Percentiles rank a stretch among this genome's conserved stretches.
phyloP scores from a whole-genome alignment of 768 basidiomycete species.

The Rhizopogon sp. region DNA sequence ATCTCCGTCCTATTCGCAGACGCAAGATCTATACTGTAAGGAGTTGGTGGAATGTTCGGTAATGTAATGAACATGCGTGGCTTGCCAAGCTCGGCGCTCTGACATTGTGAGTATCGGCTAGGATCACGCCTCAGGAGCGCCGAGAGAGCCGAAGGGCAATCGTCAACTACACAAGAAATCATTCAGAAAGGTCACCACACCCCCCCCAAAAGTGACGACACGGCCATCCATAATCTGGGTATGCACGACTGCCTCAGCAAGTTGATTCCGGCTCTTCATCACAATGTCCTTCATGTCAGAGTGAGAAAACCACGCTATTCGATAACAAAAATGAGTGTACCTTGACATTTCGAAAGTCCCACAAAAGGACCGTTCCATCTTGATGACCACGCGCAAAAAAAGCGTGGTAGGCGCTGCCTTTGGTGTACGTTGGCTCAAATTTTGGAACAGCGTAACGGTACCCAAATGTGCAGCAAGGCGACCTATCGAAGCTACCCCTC shows the following conservation, averaged over 20 bases:
- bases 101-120: not conserved
- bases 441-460: conserved; percentile 24
- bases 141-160: not conserved
- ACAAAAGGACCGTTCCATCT: conserved; percentile 39
- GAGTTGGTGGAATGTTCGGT: not conserved
- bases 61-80: not conserved
- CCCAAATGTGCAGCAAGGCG: conserved; percentile 42
- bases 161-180: conserved; percentile 19
- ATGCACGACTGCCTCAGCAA: conserved; percentile 33
- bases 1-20: conserved; percentile 1
- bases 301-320: conserved; percentile 14
- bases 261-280: conserved; percentile 26
- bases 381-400: conserved; percentile 43
- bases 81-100: not conserved
- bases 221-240: conserved; percentile 34
- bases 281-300: conserved; percentile 29
- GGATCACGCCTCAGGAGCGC: not conserved
- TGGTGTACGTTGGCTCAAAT: conserved; percentile 23
- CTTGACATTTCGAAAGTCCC: conserved; percentile 47
- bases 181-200: conserved; percentile 34
- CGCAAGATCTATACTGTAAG: not conserved
- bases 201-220: conserved; percentile 36
- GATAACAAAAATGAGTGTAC: conserved; percentile 22
- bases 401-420: conserved; percentile 35
- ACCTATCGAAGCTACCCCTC: conserved; percentile 31